Base-by-base conservation (phyloP, 2,329 filamentous ascomycete genomes). In the Neoarthrinium moseri region DNA sequence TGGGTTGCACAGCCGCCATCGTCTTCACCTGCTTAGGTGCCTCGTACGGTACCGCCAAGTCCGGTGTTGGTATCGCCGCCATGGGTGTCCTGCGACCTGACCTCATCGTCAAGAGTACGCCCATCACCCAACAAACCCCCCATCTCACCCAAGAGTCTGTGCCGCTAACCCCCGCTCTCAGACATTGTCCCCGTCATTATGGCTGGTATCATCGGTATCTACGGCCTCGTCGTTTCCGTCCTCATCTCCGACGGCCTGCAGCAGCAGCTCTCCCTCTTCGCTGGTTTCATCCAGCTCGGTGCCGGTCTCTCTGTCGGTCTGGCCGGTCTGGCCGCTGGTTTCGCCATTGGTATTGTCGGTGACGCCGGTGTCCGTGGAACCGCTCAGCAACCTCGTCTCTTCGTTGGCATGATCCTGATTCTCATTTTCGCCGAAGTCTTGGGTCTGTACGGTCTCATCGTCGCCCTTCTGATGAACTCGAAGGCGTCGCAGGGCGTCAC, bases 201-300 rank as follows among this genome's bases (percentile, higher is more conserved):
- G 94, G 94, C 94, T 80, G 94, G 94, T 97, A 99, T 99, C 74
- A 97, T 99, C 75, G 94, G 90, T 87, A 97, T 99, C 72, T 99
- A 94, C 77, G 89, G 89, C 63, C 81, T 94, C 56, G 89, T 94
- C 73, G 88, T 92, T 51, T 91, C 89, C 15, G 89, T 94, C 68
- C 74, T 94, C 63, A 90, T 94, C 66, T 91, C 89, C 64, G 87
- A 90, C 68, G 84, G 83, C 61, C 76, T 94, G 55, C 78, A 77
- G 60, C 87, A 92, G 72, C 67, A 81, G 55, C 72, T 87, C 51
- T 78, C 88, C 50, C 79, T 94, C 51, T 92, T 86, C 73, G 90
- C 87, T 46, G 85, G 86, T 50, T 91, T 92, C 75, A 89, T 92
- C 62, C 89, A 92, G 70, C 82, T 92, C 51, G 88, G 88, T 71